Evolutionary conservation across 768 basidiomycete species (phyloP).

Genomic region (Suillus weaverae): DNA sequence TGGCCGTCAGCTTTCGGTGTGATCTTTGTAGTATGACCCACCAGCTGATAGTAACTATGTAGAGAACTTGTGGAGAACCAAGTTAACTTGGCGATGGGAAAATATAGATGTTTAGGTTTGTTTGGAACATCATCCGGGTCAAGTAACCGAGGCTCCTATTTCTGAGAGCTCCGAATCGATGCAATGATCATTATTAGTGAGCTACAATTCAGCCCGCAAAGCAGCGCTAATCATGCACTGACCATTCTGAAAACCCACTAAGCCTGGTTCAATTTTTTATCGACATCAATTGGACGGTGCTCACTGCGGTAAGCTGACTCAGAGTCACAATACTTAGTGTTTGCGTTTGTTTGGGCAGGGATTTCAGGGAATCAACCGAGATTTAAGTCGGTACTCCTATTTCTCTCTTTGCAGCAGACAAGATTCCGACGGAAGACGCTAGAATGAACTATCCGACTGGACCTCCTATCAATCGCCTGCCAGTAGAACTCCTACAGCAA

Average conservation of each 20-base stretch:
- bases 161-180: too few relatives aligned
- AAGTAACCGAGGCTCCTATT: not conserved
- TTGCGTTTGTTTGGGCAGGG: too few relatives aligned
- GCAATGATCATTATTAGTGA: too few relatives aligned
- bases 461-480: not conserved
- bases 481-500: not conserved
- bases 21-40: not conserved
- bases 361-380: too few relatives aligned
- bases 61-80: not conserved
- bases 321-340: too few relatives aligned
- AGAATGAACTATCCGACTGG: not conserved
- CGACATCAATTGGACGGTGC: too few relatives aligned
- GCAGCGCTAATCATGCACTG: too few relatives aligned
- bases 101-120: not conserved
- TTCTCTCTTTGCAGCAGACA: not conserved
- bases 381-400: not conserved
- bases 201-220: too few relatives aligned
- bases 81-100: not conserved
- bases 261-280: too few relatives aligned
- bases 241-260: too few relatives aligned
- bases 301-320: too few relatives aligned
- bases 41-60: not conserved
- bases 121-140: not conserved
- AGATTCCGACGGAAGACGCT: not conserved
- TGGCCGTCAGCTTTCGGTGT: not conserved